A percentile compares a stretch with the other conserved stretches of the same genome.
Evolutionary conservation across 371 early-diverging fungal genomes (phyloP).

Genomic region (Mucor circinelloides): DNA sequence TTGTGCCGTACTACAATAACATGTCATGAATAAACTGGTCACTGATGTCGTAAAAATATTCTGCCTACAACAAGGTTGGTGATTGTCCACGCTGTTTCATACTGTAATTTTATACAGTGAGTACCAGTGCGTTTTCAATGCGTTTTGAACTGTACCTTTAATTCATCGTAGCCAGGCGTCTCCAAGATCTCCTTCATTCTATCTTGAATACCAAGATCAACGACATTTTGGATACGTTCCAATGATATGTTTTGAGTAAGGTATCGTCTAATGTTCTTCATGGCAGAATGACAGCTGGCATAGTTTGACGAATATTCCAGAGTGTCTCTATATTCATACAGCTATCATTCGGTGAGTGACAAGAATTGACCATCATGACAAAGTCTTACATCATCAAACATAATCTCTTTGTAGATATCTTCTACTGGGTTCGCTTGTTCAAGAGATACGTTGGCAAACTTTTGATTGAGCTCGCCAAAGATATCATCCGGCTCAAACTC

Average conservation of each 20-base stretch:
- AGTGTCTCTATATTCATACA: conserved; percentile 14
- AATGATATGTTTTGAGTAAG: conserved; percentile 20
- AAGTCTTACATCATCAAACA: conserved; percentile 11
- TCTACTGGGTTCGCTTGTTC: neutral
- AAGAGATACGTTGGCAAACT: conserved; percentile 24
- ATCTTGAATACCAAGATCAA: conserved; percentile 13
- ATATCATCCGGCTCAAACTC: conserved; percentile 16
- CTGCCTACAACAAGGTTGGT: conserved; percentile 47
- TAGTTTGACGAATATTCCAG: conserved; percentile 7
- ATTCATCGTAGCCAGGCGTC: conserved; percentile 15
- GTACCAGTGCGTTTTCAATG: neutral
- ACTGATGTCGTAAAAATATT: neutral
- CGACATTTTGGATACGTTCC: conserved; percentile 15
- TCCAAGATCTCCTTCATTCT: conserved; percentile 4
- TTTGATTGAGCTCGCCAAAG: conserved; percentile 16
- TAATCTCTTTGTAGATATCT: conserved; percentile 13
- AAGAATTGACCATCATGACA: neutral
- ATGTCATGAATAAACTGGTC: neutral
- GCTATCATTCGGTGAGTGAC: neutral
- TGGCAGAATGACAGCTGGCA: conserved; percentile 12
- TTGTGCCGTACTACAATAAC: conserved; percentile 33
- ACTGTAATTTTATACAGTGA: conserved; percentile 18
- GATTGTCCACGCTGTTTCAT: conserved; percentile 52
- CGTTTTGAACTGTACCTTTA: conserved; percentile 8
- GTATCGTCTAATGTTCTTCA: conserved; percentile 23